A percentile compares a stretch with the other conserved stretches of the same genome.
These are phyloP conservation scores for Fagopyrum esculentum DNA, from an alignment of 148 eudicot genomes.

Conservation along the genomic window DNA sequence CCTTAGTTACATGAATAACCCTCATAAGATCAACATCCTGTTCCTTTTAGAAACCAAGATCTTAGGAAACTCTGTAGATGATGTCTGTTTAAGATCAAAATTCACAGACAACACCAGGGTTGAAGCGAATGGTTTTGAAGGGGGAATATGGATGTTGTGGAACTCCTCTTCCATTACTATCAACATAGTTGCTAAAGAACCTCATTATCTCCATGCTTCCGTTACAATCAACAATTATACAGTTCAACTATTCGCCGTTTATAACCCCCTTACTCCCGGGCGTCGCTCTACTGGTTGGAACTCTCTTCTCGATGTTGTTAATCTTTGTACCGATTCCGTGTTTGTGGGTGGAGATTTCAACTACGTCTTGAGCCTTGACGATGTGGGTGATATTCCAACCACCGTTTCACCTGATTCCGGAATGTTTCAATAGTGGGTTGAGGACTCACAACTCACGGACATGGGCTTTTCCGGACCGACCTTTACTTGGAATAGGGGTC, in stretches of 20 bases:
- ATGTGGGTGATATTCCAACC: not conserved
- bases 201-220: too few relatives aligned
- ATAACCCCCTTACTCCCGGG: too few relatives aligned
- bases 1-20: too few relatives aligned
- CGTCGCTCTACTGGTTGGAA: too few relatives aligned
- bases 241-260: too few relatives aligned
- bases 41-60: not conserved
- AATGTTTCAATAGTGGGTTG: not conserved
- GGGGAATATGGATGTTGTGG: not conserved
- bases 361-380: not conserved
- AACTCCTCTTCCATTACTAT: not conserved
- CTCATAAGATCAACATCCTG: too few relatives aligned
- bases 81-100: not conserved
- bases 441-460: not conserved
- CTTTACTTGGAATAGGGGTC: too few relatives aligned
- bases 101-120: not conserved
- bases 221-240: too few relatives aligned
- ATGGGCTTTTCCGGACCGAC: not conserved
- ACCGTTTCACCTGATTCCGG: not conserved
- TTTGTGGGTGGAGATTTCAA: too few relatives aligned
- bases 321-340: too few relatives aligned
- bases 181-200: too few relatives aligned
- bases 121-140: not conserved
- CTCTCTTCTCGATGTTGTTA: too few relatives aligned
- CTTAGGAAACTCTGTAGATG: not conserved